phyloP scores from a whole-genome alignment of 2,329 filamentous ascomycete genomes.

The Sarocladium strictum region DNA sequence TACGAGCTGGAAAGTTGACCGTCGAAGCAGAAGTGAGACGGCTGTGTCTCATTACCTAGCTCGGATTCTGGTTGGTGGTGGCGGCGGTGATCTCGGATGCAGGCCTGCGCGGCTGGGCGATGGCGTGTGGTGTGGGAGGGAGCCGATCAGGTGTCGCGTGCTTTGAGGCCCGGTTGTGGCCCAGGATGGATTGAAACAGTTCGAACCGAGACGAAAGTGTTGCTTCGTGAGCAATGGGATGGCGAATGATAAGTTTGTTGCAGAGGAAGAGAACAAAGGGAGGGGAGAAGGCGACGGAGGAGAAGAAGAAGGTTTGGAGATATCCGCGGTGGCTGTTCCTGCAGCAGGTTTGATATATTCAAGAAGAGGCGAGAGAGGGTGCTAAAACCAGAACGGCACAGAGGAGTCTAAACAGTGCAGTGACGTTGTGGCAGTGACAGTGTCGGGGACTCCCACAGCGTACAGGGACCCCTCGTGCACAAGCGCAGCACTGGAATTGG shows the following conservation, averaged over 20 bases:
- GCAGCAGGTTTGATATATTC: background rate
- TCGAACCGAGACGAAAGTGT: background rate
- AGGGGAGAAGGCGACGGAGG: background rate
- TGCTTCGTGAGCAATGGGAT: background rate
- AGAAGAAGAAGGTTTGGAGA: background rate
- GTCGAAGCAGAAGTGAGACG: background rate
- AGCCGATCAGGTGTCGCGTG: background rate
- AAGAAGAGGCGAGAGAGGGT: too few relatives aligned
- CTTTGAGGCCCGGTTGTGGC: background rate
- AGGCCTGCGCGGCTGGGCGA: background rate
- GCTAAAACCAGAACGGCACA: background rate
- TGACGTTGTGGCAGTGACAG: background rate
- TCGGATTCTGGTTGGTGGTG: background rate
- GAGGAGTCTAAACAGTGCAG: background rate
- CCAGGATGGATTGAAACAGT: background rate
- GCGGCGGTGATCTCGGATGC: background rate
- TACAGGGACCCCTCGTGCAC: slow-evolving; percentile 1
- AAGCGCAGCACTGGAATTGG: background rate
- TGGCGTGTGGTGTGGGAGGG: background rate
- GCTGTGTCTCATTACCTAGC: slow-evolving; percentile 4
- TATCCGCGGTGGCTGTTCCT: background rate
- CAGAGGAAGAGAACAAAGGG: background rate
- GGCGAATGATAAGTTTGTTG: background rate
- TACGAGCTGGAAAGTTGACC: background rate
- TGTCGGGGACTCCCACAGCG: background rate